Conservation (phyloP, 2,329 filamentous ascomycete species). For the Diplocarpon rosae region DNA sequence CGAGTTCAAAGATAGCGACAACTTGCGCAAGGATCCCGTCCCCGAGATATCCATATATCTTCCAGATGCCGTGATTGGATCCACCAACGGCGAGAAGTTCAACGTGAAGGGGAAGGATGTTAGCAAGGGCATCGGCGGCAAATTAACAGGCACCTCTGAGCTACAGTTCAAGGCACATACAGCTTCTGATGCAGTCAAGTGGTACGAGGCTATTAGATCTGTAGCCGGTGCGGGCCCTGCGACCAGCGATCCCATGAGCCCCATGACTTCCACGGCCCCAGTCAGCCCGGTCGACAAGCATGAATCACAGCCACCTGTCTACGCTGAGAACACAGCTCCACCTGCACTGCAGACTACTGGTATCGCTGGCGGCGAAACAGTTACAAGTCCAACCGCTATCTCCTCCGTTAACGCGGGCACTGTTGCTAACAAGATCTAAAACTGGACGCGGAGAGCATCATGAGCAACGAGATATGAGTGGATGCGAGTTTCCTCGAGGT, state of each 20-base stretch:
- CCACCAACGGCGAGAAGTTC: slow-evolving; percentile 70
- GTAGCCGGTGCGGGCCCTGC: slow-evolving; percentile 16
- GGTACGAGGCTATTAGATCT: slow-evolving; percentile 59
- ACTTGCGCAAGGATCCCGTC: slow-evolving; percentile 55
- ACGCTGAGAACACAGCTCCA: slow-evolving; percentile 9
- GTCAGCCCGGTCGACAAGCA: slow-evolving; percentile 14
- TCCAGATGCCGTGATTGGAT: slow-evolving; percentile 74
- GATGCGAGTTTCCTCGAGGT: neutral
- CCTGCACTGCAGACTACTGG: slow-evolving; percentile 20
- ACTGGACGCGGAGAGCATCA: neutral
- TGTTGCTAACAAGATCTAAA: slow-evolving; percentile 3
- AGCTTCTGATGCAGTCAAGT: slow-evolving; percentile 67
- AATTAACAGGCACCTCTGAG: slow-evolving; percentile 70
- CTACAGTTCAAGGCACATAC: slow-evolving; percentile 82
- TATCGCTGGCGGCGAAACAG: slow-evolving; percentile 17
- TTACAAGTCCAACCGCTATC: slow-evolving; percentile 17
- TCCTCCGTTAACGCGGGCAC: slow-evolving; percentile 1
- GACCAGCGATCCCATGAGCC: slow-evolving; percentile 9
- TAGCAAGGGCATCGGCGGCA: slow-evolving; percentile 68
- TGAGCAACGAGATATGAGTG: neutral
- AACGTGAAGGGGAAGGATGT: slow-evolving; percentile 91
- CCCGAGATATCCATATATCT: slow-evolving; percentile 88
- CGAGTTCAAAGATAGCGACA: slow-evolving; percentile 90
- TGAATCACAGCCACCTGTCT: slow-evolving; percentile 12
- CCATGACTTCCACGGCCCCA: slow-evolving; percentile 15